These are phyloP conservation scores for Cyclotella kingstonii DNA, from an alignment of 108 stramenopile genomes.

Conservation along the genomic window DNA sequence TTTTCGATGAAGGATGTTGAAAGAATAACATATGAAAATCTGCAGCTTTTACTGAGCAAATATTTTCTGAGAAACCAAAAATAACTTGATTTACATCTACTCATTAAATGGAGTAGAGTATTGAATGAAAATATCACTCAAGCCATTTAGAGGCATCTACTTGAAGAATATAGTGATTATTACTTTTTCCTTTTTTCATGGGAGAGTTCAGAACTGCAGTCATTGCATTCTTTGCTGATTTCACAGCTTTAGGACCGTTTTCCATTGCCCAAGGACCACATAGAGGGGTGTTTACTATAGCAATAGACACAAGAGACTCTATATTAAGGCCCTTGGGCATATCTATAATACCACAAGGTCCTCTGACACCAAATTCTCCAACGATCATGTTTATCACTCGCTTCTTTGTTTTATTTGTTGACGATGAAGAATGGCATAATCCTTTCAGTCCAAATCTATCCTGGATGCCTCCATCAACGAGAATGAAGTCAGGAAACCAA, in stretches of 20 bases:
- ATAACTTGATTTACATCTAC: too few species aligned
- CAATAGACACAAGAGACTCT: constrained; percentile 54
- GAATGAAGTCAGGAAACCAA: constrained; percentile 36
- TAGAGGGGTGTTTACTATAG: constrained; percentile 54
- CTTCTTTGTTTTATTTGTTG: constrained; percentile 10
- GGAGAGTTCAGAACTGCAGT: constrained; percentile 55
- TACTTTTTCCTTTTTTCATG: constrained; percentile 52
- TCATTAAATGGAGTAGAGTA: too few species aligned
- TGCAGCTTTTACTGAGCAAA: too few species aligned
- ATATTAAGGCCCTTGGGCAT: constrained; percentile 47
- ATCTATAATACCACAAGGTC: constrained; percentile 34
- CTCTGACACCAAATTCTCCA: constrained; percentile 53
- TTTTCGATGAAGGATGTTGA: too few species aligned
- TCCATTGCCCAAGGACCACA: constrained; percentile 79
- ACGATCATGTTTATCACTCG: constrained; percentile 71
- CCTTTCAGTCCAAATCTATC: constrained; percentile 63
- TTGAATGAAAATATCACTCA: too few species aligned
- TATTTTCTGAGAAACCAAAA: too few species aligned
- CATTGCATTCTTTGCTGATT: constrained; percentile 60
- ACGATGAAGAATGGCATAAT: constrained; percentile 20
- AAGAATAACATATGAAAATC: too few species aligned
- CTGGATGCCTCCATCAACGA: constrained; percentile 75
- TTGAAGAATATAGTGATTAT: constrained; percentile 59
- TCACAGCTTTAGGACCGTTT: constrained; percentile 67
- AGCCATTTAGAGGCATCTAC: constrained; percentile 53